Base-by-base conservation (phyloP, 805 yeast species). In the Wickerhamiella brachini region DNA sequence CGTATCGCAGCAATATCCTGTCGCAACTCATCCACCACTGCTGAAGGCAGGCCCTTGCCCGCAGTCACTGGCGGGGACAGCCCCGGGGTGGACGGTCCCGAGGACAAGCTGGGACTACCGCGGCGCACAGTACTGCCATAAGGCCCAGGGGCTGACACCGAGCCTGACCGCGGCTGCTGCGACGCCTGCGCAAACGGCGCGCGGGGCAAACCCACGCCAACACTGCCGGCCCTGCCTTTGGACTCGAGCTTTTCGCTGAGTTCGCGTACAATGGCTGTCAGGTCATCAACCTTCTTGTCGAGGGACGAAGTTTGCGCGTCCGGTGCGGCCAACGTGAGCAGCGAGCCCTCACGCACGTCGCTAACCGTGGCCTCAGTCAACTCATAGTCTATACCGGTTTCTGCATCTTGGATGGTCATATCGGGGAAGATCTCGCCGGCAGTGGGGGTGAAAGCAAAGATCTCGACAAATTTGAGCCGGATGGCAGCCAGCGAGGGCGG, bases 391-490 rank as follows among this genome's bases (percentile, higher is more conserved):
- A 88, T 73, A 0, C 76, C 76, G 31, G 75, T 71, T 2, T 67
- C 63, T 0, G 76, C 73, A 53, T 85, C 94, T 54, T 75, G 79
- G 5, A 88, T 72, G 58, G 84, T 83, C 24, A 93, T 76, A 12
- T 81, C 84, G 0, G 97, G 97, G 57, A 87, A 86, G 1, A 77
- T 66, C 12, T 78, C 75, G 20, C 54, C 60, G 0, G 77, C 65
- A 0, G 83, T 82, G 0, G 95, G 93, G 0, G 90, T 76, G 63
- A 83, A 87, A 1, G 90, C 86, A 68, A 88, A 89, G 58, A 80
- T 85, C 60, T 90, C 95, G 5, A 89, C 85, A 61, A 90, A 90
- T 22, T 85, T 68, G 1, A 87, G 71, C 45, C 93, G 73, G 15
- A 60, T 47, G 1, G 62, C 62, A 1, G 61, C 61, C 23, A 55